Base-by-base conservation (phyloP, 345 rosid species). In the Erucastrum elatum region DNA sequence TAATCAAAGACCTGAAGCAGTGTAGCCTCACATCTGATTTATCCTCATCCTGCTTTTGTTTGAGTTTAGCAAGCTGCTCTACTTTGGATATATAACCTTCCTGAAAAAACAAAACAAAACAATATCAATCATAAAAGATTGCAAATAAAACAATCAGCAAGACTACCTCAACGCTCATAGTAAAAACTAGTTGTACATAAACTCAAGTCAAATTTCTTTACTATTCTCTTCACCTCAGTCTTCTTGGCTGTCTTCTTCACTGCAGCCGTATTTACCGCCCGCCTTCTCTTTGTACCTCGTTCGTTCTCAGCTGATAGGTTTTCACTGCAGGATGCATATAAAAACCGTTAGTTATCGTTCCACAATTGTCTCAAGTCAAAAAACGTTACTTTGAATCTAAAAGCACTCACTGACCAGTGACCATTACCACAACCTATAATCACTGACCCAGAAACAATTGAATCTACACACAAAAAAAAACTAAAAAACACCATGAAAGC, bases 31-130 rank as follows among this genome's bases (percentile, higher is more conserved):
- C 90, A 46, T 79, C 44, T 64, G 84, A 86, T 84, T 83, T 93
- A 76, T 90, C 94, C 82, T 93, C 88, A 66, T 90, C 93, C 84
- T 95, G 98, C 87, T 84, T 88, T 78, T 84, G 84, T 83, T 91
- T 95, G 72, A 95, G 82, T 67, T 82, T 85, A 27, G 90, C 89
- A 66, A 90, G 75, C 65, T 87, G 82, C 80, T 89, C 88, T 55
- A 90, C 89, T 84, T 85, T 93, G 61, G 61, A 76, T 29, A 87
- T 74, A 78, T 82, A 86, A 61, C 75, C 39, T 29, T 83, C 88
- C 96, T 92, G 80, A 74, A 80, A 51, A 85, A 56, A 56, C 4
- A 53, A 83, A 8, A 70, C 1, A 2, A 15, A 3, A 0, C 3
- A 6, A 51, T 30, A 15, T 33, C 27, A 74, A 35, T 61, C 27